These are phyloP conservation scores for Rhazya stricta DNA, from an alignment of 257 asterid species.

Conservation along the genomic window DNA sequence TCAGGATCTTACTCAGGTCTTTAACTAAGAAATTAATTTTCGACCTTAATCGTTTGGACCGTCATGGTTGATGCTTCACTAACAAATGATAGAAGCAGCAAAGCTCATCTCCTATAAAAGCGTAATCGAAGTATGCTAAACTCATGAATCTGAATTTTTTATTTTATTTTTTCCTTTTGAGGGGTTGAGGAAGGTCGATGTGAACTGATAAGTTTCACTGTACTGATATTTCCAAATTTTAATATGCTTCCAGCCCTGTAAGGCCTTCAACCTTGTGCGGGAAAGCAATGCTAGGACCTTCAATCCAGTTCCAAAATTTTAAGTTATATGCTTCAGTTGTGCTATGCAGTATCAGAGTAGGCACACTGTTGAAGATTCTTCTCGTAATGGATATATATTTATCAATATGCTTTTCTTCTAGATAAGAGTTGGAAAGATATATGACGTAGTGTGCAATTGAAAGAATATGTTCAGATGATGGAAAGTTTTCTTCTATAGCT, in stretches of 20 bases:
- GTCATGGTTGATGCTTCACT: neutral
- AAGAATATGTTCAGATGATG: neutral
- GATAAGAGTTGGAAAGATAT: neutral
- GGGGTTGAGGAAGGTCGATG: neutral
- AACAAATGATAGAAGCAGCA: neutral
- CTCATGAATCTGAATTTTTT: neutral
- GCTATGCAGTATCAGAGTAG: neutral
- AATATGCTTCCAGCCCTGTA: neutral
- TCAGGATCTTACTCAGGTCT: constrained; percentile 92
- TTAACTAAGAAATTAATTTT: neutral
- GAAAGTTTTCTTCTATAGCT: neutral
- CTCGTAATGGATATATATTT: neutral
- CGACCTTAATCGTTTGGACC: neutral
- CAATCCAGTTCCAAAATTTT: neutral
- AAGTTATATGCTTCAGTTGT: neutral
- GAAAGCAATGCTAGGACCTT: neutral
- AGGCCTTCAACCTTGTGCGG: neutral
- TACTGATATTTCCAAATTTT: neutral
- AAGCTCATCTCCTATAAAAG: neutral
- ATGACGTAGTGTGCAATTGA: neutral
- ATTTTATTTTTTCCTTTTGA: neutral
- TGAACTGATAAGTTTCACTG: neutral
- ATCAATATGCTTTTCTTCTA: neutral
- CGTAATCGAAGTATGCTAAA: neutral
- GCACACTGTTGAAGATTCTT: neutral